phyloP scores from a whole-genome alignment of 371 early-diverging fungal genomes.

The Mortierella sp. region DNA sequence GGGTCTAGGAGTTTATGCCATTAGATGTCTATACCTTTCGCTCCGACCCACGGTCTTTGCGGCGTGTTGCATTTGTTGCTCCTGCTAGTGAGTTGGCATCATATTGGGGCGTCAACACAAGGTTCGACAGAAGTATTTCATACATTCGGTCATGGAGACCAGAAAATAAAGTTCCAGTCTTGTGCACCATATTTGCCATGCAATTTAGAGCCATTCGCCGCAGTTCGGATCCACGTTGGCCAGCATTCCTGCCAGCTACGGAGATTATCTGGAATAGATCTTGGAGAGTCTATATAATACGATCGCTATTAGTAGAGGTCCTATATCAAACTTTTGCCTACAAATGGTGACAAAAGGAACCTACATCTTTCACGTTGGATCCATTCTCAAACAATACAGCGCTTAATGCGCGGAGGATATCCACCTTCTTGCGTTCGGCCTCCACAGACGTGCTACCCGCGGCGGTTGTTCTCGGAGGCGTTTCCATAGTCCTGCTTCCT shows the following conservation, averaged over 20 bases:
- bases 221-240: constrained; percentile 14
- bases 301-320: not conserved
- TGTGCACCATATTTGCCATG: constrained; percentile 44
- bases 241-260: not conserved
- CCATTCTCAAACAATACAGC: constrained; percentile 44
- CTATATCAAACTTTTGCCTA: not conserved
- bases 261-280: constrained; percentile 25
- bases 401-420: constrained; percentile 47
- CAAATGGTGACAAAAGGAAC: not conserved
- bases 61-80: constrained; percentile 10
- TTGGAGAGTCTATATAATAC: constrained; percentile 18
- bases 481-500: not conserved
- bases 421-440: constrained; percentile 12
- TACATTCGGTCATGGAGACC: constrained; percentile 39
- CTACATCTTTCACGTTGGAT: constrained; percentile 25
- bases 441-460: not conserved
- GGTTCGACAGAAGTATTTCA: constrained; percentile 26
- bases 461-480: not conserved
- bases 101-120: constrained; percentile 20
- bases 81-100: constrained; percentile 9
- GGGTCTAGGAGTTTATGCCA: not conserved
- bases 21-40: constrained; percentile 35
- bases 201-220: constrained; percentile 48
- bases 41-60: constrained; percentile 39
- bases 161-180: constrained; percentile 33